Evolutionary conservation across 2,329 filamentous ascomycete genomes (phyloP), one percentile per base, ranked within the genome.

Genomic region (Teratosphaeria viscida): DNA sequence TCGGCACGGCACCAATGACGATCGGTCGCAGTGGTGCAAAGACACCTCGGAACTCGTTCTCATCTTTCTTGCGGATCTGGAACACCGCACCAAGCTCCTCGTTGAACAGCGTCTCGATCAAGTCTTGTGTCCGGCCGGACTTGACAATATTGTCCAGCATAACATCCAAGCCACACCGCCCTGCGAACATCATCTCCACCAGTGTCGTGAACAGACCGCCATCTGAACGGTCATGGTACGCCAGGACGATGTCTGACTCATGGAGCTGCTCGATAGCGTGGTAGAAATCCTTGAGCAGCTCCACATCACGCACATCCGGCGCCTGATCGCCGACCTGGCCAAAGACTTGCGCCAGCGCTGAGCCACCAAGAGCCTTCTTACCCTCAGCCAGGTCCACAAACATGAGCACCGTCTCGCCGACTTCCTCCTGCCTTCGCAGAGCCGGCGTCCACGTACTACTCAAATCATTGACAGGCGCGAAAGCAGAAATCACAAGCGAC

Each of bases 181-280:
- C 94, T 35, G 94, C 92, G 72, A 97, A 97, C 85, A 95, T 95
- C 94, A 97, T 97, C 76, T 99, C 94, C 2, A 86, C 89, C 37
- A 97, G 77, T 5, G 92, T 92, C 0, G 92, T 94, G 71, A 97
- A 84, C 10, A 97, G 79, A 69, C 94, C 94, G 73, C 92, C 94
- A 72, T 97, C 92, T 0, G 91, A 96, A 54, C 89, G 83, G 74
- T 97, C 94, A 73, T 97, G 94, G 73, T 97, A 97, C 3, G 92
- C 92, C 26, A 97, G 83, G 11, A 97, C 92, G 61, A 89, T 82
- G 27, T 82, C 83, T 32, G 82, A 76, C 65, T 89, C 83, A 66
- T 87, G 83, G 2, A 87, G 75, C 67, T 84, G 79, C 66, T 85
- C 82, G 7, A 95, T 80, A 1, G 92, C 94, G 73, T 96, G 91